phyloP scores from a whole-genome alignment of 352 stramenopile species.

The Hyaloperonospora arabidopsidis region DNA sequence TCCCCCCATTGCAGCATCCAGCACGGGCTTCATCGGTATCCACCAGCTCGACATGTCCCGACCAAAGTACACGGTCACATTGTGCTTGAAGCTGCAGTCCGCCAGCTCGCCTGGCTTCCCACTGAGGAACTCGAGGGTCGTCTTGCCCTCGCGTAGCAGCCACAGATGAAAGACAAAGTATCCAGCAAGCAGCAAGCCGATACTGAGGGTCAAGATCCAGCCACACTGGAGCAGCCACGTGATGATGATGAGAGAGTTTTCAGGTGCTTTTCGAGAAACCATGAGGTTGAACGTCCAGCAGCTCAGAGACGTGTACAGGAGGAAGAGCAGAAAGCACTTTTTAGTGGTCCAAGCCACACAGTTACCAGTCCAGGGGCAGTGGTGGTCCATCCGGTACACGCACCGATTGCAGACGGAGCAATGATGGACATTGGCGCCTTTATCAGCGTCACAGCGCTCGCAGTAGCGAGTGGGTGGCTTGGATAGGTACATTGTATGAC shows the following conservation, averaged over 20 bases:
- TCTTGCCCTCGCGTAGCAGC: conserved; percentile 52
- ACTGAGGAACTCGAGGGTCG: conserved; percentile 70
- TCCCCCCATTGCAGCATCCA: conserved; percentile 27
- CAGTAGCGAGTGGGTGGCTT: conserved; percentile 48
- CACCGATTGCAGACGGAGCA: conserved; percentile 70
- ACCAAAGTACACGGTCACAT: conserved; percentile 65
- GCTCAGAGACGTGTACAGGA: conserved; percentile 65
- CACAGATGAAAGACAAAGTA: conserved; percentile 78
- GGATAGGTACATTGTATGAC: conserved; percentile 1
- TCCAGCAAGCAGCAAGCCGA: conserved; percentile 50
- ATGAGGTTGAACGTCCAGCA: conserved; percentile 54
- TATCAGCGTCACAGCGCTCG: conserved; percentile 62
- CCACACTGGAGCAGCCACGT: conserved; percentile 31
- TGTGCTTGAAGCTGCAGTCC: conserved; percentile 35
- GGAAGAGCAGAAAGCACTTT: conserved; percentile 77
- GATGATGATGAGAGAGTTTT: conserved; percentile 3
- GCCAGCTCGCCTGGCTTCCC: conserved; percentile 43
- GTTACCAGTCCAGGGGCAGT: conserved; percentile 81
- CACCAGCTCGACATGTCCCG: conserved; percentile 42
- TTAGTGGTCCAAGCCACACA: conserved; percentile 83
- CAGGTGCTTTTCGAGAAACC: conserved; percentile 24
- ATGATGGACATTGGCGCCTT: conserved; percentile 58
- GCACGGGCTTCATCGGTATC: conserved; percentile 41
- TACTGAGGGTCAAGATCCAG: conserved; percentile 41
- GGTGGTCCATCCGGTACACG: conserved; percentile 81